A percentile compares a stretch with the other conserved stretches of the same genome.
phyloP scores from a whole-genome alignment of 2,329 filamentous ascomycete species.

The Monosporascus cannonballus region DNA sequence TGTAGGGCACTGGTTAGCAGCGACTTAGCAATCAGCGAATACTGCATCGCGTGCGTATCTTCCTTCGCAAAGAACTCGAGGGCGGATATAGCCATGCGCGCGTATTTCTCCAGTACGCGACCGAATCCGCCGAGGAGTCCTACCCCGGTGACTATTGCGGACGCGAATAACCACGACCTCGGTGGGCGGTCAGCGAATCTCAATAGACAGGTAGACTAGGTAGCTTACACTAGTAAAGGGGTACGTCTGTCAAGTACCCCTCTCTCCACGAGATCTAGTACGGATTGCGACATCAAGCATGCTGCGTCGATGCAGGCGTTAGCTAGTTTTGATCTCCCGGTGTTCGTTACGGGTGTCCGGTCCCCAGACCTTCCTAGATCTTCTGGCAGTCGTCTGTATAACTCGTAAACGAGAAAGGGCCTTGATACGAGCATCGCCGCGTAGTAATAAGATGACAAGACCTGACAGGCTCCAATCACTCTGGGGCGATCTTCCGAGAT shows the following conservation, averaged over 20 bases:
- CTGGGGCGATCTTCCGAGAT: slow-evolving; percentile 21
- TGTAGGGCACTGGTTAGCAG: slow-evolving; percentile 39
- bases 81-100: slow-evolving; percentile 38
- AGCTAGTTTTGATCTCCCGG: slow-evolving; percentile 43
- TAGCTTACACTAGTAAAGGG: slow-evolving; percentile 44
- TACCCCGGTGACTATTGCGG: slow-evolving; percentile 45
- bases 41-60: slow-evolving; percentile 46
- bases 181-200: not conserved
- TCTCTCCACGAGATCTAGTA: slow-evolving; percentile 38
- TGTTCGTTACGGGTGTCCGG: slow-evolving; percentile 20
- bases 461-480: slow-evolving; percentile 42
- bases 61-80: slow-evolving; percentile 43
- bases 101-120: slow-evolving; percentile 44
- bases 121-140: slow-evolving; percentile 47
- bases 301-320: slow-evolving; percentile 51
- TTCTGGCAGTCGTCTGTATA: slow-evolving; percentile 39
- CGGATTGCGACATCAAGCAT: slow-evolving; percentile 45
- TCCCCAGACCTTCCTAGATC: slow-evolving; percentile 11
- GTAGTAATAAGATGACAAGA: slow-evolving; percentile 49
- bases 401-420: slow-evolving; percentile 51
- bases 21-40: slow-evolving; percentile 47
- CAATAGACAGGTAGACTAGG: not conserved
- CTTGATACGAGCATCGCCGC: slow-evolving; percentile 51
- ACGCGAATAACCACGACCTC: slow-evolving; percentile 49
- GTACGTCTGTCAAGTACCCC: slow-evolving; percentile 37